phyloP scores from a whole-genome alignment of 345 rosid genomes.

The Psidium friedrichsthalianum region DNA sequence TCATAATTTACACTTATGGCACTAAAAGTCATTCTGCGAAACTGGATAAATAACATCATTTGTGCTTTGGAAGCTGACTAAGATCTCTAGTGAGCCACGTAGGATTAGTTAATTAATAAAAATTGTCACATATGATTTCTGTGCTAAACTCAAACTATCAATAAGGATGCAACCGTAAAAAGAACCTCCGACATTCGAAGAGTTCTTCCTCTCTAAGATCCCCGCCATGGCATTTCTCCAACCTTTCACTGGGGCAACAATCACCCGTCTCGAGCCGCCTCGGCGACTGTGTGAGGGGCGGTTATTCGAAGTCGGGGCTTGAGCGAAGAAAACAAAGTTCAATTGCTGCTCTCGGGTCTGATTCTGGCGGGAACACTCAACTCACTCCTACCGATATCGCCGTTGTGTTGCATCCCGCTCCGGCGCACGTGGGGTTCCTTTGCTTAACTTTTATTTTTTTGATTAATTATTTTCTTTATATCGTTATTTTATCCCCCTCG shows the following conservation, averaged over 20 bases:
- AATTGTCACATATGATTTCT: too few relatives aligned
- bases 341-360: neutral
- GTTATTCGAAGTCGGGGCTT: neutral
- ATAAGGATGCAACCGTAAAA: too few relatives aligned
- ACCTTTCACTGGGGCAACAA: neutral
- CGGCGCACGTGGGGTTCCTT: neutral
- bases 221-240: too few relatives aligned
- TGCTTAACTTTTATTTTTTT: neutral
- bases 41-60: too few relatives aligned
- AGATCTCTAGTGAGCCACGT: too few relatives aligned
- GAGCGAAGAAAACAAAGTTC: neutral
- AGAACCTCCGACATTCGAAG: too few relatives aligned
- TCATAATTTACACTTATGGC: too few relatives aligned
- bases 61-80: too few relatives aligned
- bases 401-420: neutral
- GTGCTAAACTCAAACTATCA: too few relatives aligned
- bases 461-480: neutral
- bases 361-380: neutral
- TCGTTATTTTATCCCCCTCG: neutral
- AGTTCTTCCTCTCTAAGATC: too few relatives aligned
- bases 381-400: neutral
- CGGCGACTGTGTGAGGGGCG: neutral
- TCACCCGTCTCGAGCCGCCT: rapidly evolving
- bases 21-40: too few relatives aligned
- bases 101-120: too few relatives aligned